Conservation (phyloP, 1,139 yeast species). For the Lodderomyces jiufengensis region DNA sequence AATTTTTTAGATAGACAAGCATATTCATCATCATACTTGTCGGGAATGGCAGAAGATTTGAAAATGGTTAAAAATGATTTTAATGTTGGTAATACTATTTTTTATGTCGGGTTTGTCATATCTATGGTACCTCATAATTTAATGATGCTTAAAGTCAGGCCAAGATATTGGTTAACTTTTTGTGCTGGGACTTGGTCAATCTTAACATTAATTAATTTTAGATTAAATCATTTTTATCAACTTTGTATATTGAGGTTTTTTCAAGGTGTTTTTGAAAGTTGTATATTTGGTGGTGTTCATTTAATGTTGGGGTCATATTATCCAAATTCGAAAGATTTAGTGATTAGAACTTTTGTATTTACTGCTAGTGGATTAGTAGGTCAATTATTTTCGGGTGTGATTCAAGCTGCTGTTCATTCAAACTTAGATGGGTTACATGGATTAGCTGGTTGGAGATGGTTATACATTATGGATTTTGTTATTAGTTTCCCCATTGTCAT, state of each 20-base stretch:
- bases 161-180: conserved; percentile 52
- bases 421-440: conserved; percentile 36
- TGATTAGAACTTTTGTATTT: conserved; percentile 40
- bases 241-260: conserved; percentile 52
- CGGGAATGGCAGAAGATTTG: conserved; percentile 57
- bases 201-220: conserved; percentile 48
- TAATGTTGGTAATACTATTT: conserved; percentile 51
- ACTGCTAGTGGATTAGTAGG: conserved; percentile 61
- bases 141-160: conserved; percentile 47
- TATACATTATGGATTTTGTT: conserved; percentile 70
- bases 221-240: conserved; percentile 39
- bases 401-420: conserved; percentile 43
- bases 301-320: conserved; percentile 25
- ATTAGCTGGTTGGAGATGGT: conserved; percentile 66
- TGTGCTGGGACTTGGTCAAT: conserved; percentile 56
- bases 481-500: conserved; percentile 57
- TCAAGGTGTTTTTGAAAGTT: conserved; percentile 53
- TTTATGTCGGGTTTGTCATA: conserved; percentile 57
- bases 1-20: conserved; percentile 46
- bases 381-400: conserved; percentile 82
- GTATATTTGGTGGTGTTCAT: conserved; percentile 54
- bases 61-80: conserved; percentile 46
- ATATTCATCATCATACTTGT: conserved; percentile 55
- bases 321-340: not conserved
- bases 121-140: conserved; percentile 57